Evolutionary conservation across 805 yeast species (phyloP), one percentile per base, ranked within the genome.

Genomic region (Ogataea minuta): DNA sequence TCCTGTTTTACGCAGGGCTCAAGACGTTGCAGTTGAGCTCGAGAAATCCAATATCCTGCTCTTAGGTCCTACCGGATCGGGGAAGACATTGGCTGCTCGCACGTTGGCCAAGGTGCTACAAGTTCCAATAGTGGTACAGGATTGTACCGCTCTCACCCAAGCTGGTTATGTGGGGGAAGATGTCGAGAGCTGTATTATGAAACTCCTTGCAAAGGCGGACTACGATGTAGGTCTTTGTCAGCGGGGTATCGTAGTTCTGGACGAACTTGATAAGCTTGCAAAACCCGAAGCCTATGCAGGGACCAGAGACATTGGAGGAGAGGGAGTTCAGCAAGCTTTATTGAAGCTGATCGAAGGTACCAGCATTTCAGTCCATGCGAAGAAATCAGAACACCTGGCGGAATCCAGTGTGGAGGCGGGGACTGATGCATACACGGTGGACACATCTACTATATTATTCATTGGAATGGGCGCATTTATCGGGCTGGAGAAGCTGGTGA

Each of bases 151-250:
- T 30, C 51, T 77, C 42, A 77, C 84, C 0, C 83, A 77, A 50
- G 81, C 83, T 0, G 84, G 84, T 6, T 77, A 78, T 49, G 76
- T 78, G 30, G 84, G 84, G 16, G 83, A 77, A 43, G 83, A 78
- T 56, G 79, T 76, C 12, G 82, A 78, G 44, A 61, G 70, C 21
- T 76, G 82, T 47, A 67, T 77, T 16, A 77, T 74, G 52, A 66
- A 79, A 40, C 58, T 77, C 14, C 55, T 76, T 34, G 70, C 70
- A 2, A 69, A 63, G 45, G 70, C 81, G 3, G 71, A 71, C 29
- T 74, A 68, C 46, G 77, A 77, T 48, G 72, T 75, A 16, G 71
- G 68, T 8, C 65, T 65, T 38, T 71, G 78, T 20, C 79, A 77
- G 48, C 66, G 68, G 40, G 84, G 84, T 4, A 76, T 77, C 20